Evolutionary conservation across 2,329 filamentous ascomycete genomes (phyloP), one percentile per base, ranked within the genome.

Genomic region (Fusarium euwallaceae): DNA sequence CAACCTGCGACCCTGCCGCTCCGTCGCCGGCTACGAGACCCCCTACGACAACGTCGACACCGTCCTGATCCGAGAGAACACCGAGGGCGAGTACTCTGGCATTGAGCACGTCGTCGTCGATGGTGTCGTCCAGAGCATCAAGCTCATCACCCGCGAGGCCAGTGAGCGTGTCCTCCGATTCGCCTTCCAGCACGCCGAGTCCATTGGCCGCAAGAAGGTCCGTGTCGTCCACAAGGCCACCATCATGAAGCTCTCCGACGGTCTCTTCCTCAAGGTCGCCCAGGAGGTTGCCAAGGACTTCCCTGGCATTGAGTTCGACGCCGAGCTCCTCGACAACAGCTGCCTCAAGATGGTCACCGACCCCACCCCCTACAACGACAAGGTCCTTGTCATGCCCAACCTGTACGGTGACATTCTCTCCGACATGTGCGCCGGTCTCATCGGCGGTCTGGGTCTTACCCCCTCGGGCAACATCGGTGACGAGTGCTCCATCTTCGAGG

Each of bases 221-320:
- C 95, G 95, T 82, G 96, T 95, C 70, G 95, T 98, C 75, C 97
- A 99, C 93, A 99, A 99, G 92, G 97, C 97, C 84, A 98, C 97
- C 83, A 99, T 99, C 88, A 99, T 99, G 97, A 99, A 99, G 92
- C 97, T 98, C 94, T 96, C 93, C 83, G 97, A 99, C 85, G 97
- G 97, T 87, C 94, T 99, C 73, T 99, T 99, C 92, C 91, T 99
- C 79, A 94, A 90, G 85, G 95, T 93, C 73, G 97, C 93, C 79
- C 88, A 92, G 78, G 91, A 97, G 72, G 91, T 99, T 78, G 90
- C 95, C 85, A 97, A 97, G 91, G 95, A 98, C 83, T 99, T 94
- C 91, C 97, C 97, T 75, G 89, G 92, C 80, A 94, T 99, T 81
- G 94, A 98, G 87, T 98, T 99, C 84, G 96, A 98, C 83, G 94